Conservation (phyloP, 306 rosid species). For the Inga oerstediana region DNA sequence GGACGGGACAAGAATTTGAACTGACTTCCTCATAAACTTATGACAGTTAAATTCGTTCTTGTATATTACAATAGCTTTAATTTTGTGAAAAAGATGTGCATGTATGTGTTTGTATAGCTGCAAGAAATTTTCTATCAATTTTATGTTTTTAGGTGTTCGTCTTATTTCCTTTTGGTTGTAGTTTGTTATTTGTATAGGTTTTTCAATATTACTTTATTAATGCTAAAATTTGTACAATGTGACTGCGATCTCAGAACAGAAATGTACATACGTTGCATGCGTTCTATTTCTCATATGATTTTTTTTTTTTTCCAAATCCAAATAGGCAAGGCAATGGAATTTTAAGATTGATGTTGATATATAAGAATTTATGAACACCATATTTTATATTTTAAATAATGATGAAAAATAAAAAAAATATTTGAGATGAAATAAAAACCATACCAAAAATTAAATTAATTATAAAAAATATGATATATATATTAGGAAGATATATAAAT, state of each 20-base stretch:
- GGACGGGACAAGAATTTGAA: conserved; percentile 65
- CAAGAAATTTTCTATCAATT: conserved; percentile 1
- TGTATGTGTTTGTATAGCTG: background rate
- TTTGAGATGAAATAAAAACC: no score
- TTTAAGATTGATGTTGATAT: no score
- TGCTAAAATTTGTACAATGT: background rate
- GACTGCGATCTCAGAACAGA: background rate
- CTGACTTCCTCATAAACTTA: conserved; percentile 12
- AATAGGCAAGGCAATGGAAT: background rate
- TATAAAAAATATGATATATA: no score
- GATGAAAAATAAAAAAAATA: no score
- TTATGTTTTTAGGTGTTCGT: background rate
- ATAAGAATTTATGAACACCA: no score
- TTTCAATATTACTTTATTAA: background rate
- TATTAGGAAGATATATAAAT: no score
- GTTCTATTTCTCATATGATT: background rate
- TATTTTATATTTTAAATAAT: no score
- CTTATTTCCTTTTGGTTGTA: conserved; percentile 1
- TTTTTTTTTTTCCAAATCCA: background rate
- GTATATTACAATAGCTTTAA: background rate
- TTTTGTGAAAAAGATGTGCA: background rate
- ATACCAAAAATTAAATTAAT: no score
- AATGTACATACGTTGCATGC: background rate
- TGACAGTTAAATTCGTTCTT: background rate
- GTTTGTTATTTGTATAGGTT: background rate